phyloP scores from a whole-genome alignment of 2,329 filamentous ascomycete species.

The Stromatinia cepivora region DNA sequence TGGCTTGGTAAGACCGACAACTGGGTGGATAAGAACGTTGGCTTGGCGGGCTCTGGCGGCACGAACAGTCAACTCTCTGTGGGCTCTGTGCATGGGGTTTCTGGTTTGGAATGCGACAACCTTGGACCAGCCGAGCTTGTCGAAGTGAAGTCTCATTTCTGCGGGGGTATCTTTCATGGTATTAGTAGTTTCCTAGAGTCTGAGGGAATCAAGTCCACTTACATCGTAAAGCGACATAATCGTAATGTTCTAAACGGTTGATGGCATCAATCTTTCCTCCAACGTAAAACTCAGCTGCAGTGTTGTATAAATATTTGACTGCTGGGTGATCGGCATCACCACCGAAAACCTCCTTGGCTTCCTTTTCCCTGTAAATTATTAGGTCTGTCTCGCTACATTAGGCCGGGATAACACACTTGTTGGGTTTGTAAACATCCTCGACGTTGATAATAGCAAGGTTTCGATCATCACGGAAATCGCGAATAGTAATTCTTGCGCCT shows the following conservation, averaged over 20 bases:
- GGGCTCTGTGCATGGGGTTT: constrained; percentile 99
- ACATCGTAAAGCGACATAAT: constrained; percentile 96
- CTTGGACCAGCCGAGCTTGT: constrained; percentile 98
- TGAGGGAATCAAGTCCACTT: constrained; percentile 44
- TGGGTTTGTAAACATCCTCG: constrained; percentile 90
- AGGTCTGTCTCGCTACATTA: constrained; percentile 21
- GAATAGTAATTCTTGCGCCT: constrained; percentile 80
- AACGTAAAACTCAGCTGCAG: constrained; percentile 83
- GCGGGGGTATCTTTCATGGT: constrained; percentile 73
- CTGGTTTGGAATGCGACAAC: constrained; percentile 99
- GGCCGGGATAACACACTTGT: constrained; percentile 67
- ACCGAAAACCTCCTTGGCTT: constrained; percentile 93
- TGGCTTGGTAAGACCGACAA: constrained; percentile 97
- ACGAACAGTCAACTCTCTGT: constrained; percentile 95
- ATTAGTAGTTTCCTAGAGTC: constrained; percentile 27
- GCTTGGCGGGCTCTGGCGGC: constrained; percentile 94
- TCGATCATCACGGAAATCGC: constrained; percentile 93
- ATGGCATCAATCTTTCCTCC: constrained; percentile 96
- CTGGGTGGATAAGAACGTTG: constrained; percentile 98
- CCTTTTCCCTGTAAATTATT: constrained; percentile 63
- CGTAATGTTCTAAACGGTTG: constrained; percentile 95
- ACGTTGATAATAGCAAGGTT: constrained; percentile 95
- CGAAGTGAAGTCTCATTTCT: constrained; percentile 93
- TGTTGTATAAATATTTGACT: constrained; percentile 82
- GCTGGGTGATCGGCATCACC: constrained; percentile 90